Conservation (phyloP, 768 basidiomycete species). For the Floccularia luteovirens region DNA sequence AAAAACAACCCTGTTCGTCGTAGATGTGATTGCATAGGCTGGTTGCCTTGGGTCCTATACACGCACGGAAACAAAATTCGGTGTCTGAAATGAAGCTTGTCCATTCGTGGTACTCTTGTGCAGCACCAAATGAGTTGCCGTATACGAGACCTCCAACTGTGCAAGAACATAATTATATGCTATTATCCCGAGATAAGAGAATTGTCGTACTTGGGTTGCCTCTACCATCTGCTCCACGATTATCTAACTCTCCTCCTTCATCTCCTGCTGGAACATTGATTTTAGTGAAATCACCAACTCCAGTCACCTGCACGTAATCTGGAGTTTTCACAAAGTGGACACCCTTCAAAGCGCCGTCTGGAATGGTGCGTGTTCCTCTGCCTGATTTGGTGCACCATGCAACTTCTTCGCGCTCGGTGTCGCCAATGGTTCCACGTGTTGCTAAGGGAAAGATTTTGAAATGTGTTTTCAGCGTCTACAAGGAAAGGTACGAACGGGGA, state of each 20-base stretch:
- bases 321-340: slow-evolving; percentile 64
- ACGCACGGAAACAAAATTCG: slow-evolving; percentile 69
- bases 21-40: slow-evolving; percentile 72
- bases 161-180: slow-evolving; percentile 13
- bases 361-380: slow-evolving; percentile 68
- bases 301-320: slow-evolving; percentile 56
- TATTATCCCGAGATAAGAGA: slow-evolving; percentile 6
- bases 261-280: slow-evolving; percentile 53
- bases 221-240: slow-evolving; percentile 58
- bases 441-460: slow-evolving; percentile 15
- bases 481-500: slow-evolving; percentile 28
- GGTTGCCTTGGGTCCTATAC: slow-evolving; percentile 49
- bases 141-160: slow-evolving; percentile 69
- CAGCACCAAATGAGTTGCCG: slow-evolving; percentile 48
- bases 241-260: slow-evolving; percentile 65
- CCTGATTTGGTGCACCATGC: slow-evolving; percentile 73
- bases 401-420: slow-evolving; percentile 62
- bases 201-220: slow-evolving; percentile 35
- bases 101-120: slow-evolving; percentile 70
- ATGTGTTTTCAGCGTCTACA: neutral
- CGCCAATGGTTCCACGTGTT: slow-evolving; percentile 46
- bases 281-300: slow-evolving; percentile 63
- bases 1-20: slow-evolving; percentile 57
- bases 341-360: slow-evolving; percentile 55
- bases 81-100: slow-evolving; percentile 70